These are phyloP conservation scores for Fraxinus excelsior DNA, from an alignment of 257 asterid species.

Conservation along the genomic window DNA sequence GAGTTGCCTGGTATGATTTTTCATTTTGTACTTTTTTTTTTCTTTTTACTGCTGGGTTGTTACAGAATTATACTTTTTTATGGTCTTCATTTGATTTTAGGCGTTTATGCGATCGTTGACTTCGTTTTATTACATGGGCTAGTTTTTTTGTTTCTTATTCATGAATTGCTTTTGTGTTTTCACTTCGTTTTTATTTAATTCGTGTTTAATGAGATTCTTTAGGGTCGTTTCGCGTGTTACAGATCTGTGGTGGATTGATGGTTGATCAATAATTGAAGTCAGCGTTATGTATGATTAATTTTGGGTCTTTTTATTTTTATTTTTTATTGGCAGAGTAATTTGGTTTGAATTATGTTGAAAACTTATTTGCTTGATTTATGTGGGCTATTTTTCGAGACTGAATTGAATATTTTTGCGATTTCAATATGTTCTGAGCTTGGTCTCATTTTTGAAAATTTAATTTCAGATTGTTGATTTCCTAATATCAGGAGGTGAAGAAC, in stretches of 20 bases:
- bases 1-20: constrained; percentile 71
- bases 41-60: neutral
- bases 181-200: neutral
- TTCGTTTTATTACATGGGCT: neutral
- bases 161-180: neutral
- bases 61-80: neutral
- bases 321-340: neutral
- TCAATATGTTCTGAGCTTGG: neutral
- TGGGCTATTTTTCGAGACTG: neutral
- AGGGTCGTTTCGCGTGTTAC: constrained; percentile 8
- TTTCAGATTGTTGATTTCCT: neutral
- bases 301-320: too few relatives aligned
- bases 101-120: constrained; percentile 2
- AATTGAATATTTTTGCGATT: neutral
- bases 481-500: neutral
- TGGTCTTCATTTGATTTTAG: neutral
- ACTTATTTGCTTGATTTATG: neutral
- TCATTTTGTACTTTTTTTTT: neutral
- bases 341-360: neutral
- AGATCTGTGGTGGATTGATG: constrained; percentile 4
- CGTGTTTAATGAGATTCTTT: neutral
- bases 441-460: neutral
- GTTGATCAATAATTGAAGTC: constrained; percentile 16
- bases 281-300: constrained; percentile 9
- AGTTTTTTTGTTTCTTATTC: neutral